Evolutionary conservation across 441 rosid species (phyloP), one percentile per base, ranked within the genome.

Genomic region (Populus hybrid): DNA sequence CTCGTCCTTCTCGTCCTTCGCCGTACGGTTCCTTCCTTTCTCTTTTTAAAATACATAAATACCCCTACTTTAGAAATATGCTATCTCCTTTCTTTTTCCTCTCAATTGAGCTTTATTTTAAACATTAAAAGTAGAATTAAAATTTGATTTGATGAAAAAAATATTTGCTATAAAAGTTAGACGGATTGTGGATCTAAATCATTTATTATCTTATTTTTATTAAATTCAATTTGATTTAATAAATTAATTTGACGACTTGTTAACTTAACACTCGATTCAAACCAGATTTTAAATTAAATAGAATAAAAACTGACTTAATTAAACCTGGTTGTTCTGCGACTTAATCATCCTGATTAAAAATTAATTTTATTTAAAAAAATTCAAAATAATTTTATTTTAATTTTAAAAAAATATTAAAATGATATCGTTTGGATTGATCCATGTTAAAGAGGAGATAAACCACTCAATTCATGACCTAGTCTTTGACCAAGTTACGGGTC

Each of bases 1-100:
- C 92, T 69, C 80, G 75, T 88, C 88, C 85, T 81, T 71, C 10
- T 30, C 53, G 91, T 90, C 94, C 95, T 93, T 84, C 71, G 42
- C 79, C 84, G 97, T 94, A 89, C 94, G 88, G 68, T 21, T 8
- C 34, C 80, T 1, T 67, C 63, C n/a, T 23, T 42, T 7, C 28
- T 10, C 1, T 10, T 2, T 0, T 0, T 1, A 6, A 83, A 50
- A 64, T 73, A 85, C 90, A 4, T 2, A 42, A 23, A 21, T 40
- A 7, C 26, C 8, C 1, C 9, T 36, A 16, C 59, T 5, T 50
- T 50, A 16, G 8, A 50, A 50, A 16, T 50, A 50, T 8, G 0
- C 0, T 2, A 50, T 0, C 59, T 46, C 57, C 18, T 5, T 4
- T 4, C 57, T 7, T 32, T 32, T 32, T 32, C 34, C 32, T 32